phyloP scores from a whole-genome alignment of 1,139 yeast genomes.

The Yamadazyma blattariae region DNA sequence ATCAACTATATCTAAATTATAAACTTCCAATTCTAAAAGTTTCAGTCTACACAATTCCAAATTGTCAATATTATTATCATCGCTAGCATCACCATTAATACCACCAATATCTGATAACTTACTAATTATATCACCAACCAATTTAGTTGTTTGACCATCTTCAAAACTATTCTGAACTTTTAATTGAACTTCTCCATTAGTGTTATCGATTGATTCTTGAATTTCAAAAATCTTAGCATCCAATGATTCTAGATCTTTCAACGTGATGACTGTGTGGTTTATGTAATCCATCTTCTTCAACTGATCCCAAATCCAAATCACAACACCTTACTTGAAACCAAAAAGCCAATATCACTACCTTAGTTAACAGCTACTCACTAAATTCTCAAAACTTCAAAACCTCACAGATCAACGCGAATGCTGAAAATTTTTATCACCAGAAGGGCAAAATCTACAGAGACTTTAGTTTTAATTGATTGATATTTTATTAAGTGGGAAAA shows the following conservation, averaged over 20 bases:
- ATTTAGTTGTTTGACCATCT: constrained; percentile 11
- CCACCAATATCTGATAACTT: constrained; percentile 1
- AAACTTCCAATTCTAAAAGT: constrained; percentile 11
- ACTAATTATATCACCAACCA: constrained; percentile 11
- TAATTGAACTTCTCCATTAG: constrained; percentile 12
- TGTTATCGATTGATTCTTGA: constrained; percentile 13
- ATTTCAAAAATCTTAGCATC: constrained; percentile 20
- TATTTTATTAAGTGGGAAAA: too few relatives aligned
- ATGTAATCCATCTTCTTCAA: constrained; percentile 24
- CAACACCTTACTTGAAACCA: too few relatives aligned
- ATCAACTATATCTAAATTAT: constrained; percentile 13
- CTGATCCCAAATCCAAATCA: too few relatives aligned
- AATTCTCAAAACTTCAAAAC: not conserved
- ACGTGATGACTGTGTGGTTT: constrained; percentile 24
- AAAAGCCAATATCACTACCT: too few relatives aligned
- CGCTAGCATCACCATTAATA: not conserved
- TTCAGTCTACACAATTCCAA: constrained; percentile 2
- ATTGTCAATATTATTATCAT: constrained; percentile 7
- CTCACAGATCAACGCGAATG: constrained; percentile 1
- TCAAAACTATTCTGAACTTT: constrained; percentile 9
- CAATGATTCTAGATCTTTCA: constrained; percentile 25
- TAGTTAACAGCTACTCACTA: too few relatives aligned
- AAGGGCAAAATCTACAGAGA: not conserved
- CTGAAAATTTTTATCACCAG: constrained; percentile 1
- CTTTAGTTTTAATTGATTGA: not conserved